Percentiles rank a stretch among this genome's conserved stretches.
Evolutionary conservation across 2,329 filamentous ascomycete genomes (phyloP).

Genomic region (Penicillium sp.): DNA sequence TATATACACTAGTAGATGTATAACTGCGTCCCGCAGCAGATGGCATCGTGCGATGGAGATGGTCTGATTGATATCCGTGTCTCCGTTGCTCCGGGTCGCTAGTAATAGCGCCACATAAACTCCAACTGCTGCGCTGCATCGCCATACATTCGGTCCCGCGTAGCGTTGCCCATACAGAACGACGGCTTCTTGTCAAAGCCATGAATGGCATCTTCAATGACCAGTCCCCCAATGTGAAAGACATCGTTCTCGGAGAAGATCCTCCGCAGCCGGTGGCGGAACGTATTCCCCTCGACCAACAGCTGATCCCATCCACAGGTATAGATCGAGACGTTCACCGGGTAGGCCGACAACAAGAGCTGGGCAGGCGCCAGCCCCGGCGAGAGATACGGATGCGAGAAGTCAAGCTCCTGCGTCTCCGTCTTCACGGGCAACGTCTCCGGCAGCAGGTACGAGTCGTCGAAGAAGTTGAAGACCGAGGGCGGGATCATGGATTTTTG

Average conservation of each 20-base stretch:
- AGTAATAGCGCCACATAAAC: constrained; percentile 15
- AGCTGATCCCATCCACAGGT: constrained; percentile 25
- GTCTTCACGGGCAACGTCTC: constrained; percentile 9
- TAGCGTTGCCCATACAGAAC: constrained; percentile 13
- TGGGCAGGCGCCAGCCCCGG: constrained; percentile 14
- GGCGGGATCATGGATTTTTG: constrained; percentile 13
- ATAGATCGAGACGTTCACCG: constrained; percentile 18
- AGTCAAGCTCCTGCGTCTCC: constrained; percentile 10
- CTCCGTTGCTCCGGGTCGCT: background rate
- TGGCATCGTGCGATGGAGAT: no score
- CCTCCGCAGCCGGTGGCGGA: constrained; percentile 16
- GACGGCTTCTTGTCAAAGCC: constrained; percentile 25
- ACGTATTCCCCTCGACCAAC: constrained; percentile 20
- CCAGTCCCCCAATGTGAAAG: constrained; percentile 14
- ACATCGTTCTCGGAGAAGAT: constrained; percentile 14
- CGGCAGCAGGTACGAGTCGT: constrained; percentile 16
- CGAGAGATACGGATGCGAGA: constrained; percentile 20
- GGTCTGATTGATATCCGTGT: no score
- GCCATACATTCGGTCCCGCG: constrained; percentile 18
- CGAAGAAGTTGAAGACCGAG: constrained; percentile 13
- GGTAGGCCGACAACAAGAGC: constrained; percentile 13
- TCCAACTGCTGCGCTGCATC: constrained; percentile 19
- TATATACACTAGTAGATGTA: no score
- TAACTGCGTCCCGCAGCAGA: no score
- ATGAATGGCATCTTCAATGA: constrained; percentile 17